phyloP scores from a whole-genome alignment of 805 yeast species.

The Brettanomyces bruxellensis region DNA sequence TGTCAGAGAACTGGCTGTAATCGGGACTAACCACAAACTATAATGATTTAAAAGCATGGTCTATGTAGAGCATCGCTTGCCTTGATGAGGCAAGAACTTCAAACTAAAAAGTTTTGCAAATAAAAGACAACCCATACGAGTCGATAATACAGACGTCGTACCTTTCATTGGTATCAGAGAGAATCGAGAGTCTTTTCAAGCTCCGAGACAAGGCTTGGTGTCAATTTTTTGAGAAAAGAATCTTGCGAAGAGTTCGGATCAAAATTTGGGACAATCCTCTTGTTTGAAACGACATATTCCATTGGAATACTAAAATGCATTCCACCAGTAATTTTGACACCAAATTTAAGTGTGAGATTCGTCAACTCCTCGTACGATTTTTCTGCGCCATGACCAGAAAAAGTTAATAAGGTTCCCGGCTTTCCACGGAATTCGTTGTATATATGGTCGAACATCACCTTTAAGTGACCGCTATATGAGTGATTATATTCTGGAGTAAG shows the following conservation, averaged over 20 bases:
- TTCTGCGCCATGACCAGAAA: not conserved
- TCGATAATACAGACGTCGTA: too few relatives aligned
- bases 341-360: conserved; percentile 1
- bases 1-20: too few relatives aligned
- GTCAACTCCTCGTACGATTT: conserved; percentile 2
- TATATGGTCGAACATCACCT: conserved; percentile 7
- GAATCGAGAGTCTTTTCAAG: too few relatives aligned
- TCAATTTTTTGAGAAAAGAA: conserved; percentile 2
- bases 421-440: conserved; percentile 5
- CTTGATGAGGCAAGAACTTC: too few relatives aligned
- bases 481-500: conserved; percentile 7
- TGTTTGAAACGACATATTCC: conserved; percentile 1
- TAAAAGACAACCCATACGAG: too few relatives aligned
- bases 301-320: conserved; percentile 2
- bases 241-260: conserved; percentile 3
- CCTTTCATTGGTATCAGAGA: too few relatives aligned
- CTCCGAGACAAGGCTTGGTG: not conserved
- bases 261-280: conserved; percentile 2
- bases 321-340: conserved; percentile 3
- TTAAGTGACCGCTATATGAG: conserved; percentile 5
- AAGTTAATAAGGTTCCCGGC: conserved; percentile 2
- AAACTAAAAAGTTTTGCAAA: too few relatives aligned
- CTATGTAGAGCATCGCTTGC: too few relatives aligned
- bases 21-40: too few relatives aligned
- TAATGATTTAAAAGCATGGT: too few relatives aligned